These are phyloP conservation scores for Aleurites moluccanus DNA, from an alignment of 441 rosid species.

Conservation along the genomic window DNA sequence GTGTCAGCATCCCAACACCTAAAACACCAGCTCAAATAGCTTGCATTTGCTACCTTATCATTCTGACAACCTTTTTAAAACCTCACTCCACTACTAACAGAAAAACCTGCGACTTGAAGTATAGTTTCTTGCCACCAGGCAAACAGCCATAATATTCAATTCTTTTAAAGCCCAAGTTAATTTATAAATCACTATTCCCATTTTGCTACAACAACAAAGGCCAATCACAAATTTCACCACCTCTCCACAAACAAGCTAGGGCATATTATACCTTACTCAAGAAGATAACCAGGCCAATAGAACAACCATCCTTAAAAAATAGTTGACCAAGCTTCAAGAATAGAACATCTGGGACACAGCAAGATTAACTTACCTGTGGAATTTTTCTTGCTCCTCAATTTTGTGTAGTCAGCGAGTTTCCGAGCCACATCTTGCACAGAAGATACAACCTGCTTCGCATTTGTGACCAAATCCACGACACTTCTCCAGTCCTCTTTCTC, in stretches of 20 bases:
- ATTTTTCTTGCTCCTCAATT: conserved; percentile 49
- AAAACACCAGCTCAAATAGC: too few species aligned
- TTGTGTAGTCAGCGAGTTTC: conserved; percentile 83
- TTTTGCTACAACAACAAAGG: neutral
- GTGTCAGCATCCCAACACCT: too few species aligned
- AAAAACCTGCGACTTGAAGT: neutral
- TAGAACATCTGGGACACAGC: neutral
- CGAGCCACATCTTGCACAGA: conserved; percentile 89
- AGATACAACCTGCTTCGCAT: conserved; percentile 83
- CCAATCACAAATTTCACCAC: neutral
- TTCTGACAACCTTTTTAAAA: too few species aligned
- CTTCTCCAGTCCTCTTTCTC: conserved; percentile 92
- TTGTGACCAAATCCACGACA: conserved; percentile 65
- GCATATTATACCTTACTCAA: neutral
- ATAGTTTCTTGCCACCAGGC: neutral
- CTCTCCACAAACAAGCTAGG: neutral
- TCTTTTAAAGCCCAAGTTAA: neutral
- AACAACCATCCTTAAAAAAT: neutral
- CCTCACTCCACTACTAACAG: too few species aligned
- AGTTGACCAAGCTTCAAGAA: conserved; percentile 4
- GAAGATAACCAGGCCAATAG: conserved; percentile 10
- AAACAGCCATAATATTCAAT: neutral
- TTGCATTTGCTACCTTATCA: too few species aligned
- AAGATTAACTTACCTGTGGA: conserved; percentile 42
- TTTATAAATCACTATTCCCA: neutral